Evolutionary conservation across 257 asterid species (phyloP).

Genomic region (Solanum stenotomum): DNA sequence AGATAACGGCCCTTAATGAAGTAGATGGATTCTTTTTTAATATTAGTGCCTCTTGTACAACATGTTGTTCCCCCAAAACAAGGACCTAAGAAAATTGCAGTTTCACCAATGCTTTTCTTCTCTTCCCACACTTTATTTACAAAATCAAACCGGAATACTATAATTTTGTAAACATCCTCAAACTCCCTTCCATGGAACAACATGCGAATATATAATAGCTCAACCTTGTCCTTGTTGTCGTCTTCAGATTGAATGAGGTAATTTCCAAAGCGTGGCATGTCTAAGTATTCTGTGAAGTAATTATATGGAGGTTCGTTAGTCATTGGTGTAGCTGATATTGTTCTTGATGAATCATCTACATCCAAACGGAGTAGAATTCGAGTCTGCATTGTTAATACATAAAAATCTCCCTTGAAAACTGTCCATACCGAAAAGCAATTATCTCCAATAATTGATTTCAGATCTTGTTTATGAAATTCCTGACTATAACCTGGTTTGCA

Average conservation of each 20-base stretch:
- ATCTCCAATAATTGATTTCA: neutral
- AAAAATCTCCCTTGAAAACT: neutral
- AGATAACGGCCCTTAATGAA: neutral
- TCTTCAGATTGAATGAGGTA: neutral
- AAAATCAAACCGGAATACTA: neutral
- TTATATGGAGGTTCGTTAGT: neutral
- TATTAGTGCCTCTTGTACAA: too few species aligned
- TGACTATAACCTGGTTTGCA: neutral
- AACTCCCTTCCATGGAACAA: neutral
- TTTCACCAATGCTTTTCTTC: neutral
- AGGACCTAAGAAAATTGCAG: neutral
- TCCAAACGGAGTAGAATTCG: neutral
- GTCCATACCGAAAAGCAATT: neutral
- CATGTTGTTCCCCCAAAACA: neutral
- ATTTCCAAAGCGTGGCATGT: neutral
- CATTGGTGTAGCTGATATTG: neutral
- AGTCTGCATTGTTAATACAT: neutral
- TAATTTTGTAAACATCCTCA: too few species aligned
- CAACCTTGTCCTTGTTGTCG: too few species aligned
- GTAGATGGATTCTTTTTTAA: neutral
- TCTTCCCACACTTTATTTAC: neutral
- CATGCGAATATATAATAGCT: neutral
- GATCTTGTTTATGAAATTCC: neutral
- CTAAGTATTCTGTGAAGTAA: neutral
- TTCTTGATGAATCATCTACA: neutral